Evolutionary conservation across 2,329 filamentous ascomycete genomes (phyloP).

Genomic region (Periconia macrospinosa): DNA sequence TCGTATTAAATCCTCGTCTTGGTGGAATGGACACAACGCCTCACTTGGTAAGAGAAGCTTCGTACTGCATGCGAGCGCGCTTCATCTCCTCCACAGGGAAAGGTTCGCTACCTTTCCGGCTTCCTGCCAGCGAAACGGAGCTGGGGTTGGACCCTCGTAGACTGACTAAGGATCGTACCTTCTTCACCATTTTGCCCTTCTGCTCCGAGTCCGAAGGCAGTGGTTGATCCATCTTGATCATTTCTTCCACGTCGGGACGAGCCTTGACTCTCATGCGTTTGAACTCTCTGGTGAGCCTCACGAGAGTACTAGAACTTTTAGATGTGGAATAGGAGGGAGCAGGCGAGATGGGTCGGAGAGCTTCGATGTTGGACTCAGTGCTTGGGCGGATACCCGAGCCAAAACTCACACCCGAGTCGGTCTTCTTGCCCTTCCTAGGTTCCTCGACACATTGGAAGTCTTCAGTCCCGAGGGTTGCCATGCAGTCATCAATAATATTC

Average conservation of each 20-base stretch:
- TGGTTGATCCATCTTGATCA: conserved; percentile 37
- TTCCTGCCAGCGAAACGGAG: conserved; percentile 30
- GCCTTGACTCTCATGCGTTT: conserved; percentile 59
- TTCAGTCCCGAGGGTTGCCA: conserved; percentile 46
- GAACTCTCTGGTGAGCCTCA: conserved; percentile 62
- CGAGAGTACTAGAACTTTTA: conserved; percentile 55
- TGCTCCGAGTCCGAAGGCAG: conserved; percentile 19
- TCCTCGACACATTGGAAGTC: conserved; percentile 37
- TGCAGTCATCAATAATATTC: conserved; percentile 63
- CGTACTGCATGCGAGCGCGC: conserved; percentile 39
- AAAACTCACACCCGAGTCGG: conserved; percentile 67
- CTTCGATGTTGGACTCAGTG: conserved; percentile 29
- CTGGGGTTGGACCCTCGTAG: conserved; percentile 34
- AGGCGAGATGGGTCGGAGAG: conserved; percentile 21
- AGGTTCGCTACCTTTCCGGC: conserved; percentile 38
- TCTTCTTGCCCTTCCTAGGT: conserved; percentile 56
- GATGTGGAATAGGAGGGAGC: conserved; percentile 17
- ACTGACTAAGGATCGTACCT: conserved; percentile 38
- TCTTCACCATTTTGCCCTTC: conserved; percentile 40
- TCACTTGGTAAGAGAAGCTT: conserved; percentile 8
- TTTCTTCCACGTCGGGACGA: conserved; percentile 54
- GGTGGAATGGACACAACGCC: not conserved
- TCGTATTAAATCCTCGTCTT: not conserved
- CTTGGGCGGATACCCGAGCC: conserved; percentile 41
- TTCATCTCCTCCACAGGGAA: conserved; percentile 43